These are phyloP conservation scores for Ceratocystis smalleyi DNA, from an alignment of 2,329 filamentous ascomycete species.

Conservation along the genomic window DNA sequence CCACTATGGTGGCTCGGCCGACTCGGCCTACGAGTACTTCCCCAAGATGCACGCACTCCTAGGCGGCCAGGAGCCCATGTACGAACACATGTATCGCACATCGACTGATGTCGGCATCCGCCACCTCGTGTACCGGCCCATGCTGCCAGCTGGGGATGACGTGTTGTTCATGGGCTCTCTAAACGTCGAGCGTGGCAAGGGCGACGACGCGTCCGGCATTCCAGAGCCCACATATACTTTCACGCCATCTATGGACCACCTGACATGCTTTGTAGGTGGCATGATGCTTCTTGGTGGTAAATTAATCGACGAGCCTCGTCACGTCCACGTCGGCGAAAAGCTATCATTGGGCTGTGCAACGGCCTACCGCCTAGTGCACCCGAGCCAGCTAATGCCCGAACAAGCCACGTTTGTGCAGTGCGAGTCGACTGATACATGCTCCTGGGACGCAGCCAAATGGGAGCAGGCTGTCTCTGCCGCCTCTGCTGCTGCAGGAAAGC, in stretches of 20 bases:
- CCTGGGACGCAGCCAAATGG: slow-evolving; percentile 24
- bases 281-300: slow-evolving; percentile 48
- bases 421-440: slow-evolving; percentile 22
- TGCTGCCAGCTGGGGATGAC: slow-evolving; percentile 41
- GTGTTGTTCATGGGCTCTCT: slow-evolving; percentile 48
- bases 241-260: slow-evolving; percentile 35
- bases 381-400: slow-evolving; percentile 47
- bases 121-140: slow-evolving; percentile 51
- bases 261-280: slow-evolving; percentile 50
- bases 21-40: slow-evolving; percentile 51
- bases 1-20: slow-evolving; percentile 39
- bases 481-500: background rate
- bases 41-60: slow-evolving; percentile 50
- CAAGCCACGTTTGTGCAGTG: slow-evolving; percentile 35
- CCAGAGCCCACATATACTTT: slow-evolving; percentile 19
- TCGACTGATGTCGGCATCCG: slow-evolving; percentile 43
- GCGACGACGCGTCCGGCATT: background rate
- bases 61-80: slow-evolving; percentile 35
- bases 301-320: slow-evolving; percentile 37
- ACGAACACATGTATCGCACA: slow-evolving; percentile 27
- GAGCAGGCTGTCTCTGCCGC: slow-evolving; percentile 22
- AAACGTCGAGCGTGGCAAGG: slow-evolving; percentile 19
- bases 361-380: slow-evolving; percentile 41
- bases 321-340: slow-evolving; percentile 41
- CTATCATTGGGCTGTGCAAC: slow-evolving; percentile 50